Evolutionary conservation across 441 rosid genomes (phyloP), one percentile per base, ranked within the genome.

Genomic region (Cnidoscolus chayamansa): DNA sequence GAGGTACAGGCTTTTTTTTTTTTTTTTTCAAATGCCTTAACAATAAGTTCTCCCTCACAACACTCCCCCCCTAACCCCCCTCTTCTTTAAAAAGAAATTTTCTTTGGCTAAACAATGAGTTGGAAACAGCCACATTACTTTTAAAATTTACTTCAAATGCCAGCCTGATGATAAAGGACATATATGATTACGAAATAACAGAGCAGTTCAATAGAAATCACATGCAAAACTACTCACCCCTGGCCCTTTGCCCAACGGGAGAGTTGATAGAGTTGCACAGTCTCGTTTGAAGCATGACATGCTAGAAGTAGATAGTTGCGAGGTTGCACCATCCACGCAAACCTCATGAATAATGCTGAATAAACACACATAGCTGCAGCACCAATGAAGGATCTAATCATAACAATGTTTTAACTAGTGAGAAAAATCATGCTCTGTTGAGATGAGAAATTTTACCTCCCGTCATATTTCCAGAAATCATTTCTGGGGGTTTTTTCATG

Each of bases 291-390:
- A 71, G 86, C 97, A 86, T 90, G 99, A 51, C 98, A 94, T 53
- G 92, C 92, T 63, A 92, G 85, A 71, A 92, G 94, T 43, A 92
- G 84, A 80, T 92, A 92, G 89, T 90, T 92, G 48, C 98, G 98
- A 0, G 98, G 98, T 78, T 87, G 96, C 43, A 94, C 99, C 98
- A 92, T 94, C 97, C 97, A 92, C 0, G 98, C 97, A 84, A 94
- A 94, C 78, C 98, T 94, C 96, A 90, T 89, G 84, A 88, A 89
- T 78, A 90, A 79, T 71, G 86, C 93, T 4, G 94, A 92, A 82
- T 86, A 94, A 32, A 90, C 66, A 43, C 98, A 92, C 93, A 94
- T 91, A 37, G 90, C 96, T 92, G 89, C 76, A 73, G 54, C 51
- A 76, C 19, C 17, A 65, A 47, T 8, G 16, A 72, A 66, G 11